phyloP scores from a whole-genome alignment of 805 yeast genomes.

The Scheffersomyces lignosus region DNA sequence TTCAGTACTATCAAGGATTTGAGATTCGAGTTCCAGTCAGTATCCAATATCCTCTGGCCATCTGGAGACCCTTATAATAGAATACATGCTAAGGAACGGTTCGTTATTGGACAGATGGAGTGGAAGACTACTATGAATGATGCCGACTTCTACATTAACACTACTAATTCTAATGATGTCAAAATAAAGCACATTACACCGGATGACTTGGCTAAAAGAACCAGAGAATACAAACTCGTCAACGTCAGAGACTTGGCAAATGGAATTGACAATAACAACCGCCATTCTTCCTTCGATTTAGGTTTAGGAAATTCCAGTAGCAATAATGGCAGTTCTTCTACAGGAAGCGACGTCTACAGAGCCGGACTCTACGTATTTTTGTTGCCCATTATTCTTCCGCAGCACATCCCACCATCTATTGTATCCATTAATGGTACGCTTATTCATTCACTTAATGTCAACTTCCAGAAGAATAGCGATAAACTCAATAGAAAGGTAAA shows the following conservation, averaged over 20 bases:
- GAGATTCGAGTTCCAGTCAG: conserved; percentile 43
- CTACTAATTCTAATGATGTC: conserved; percentile 44
- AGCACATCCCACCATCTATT: conserved; percentile 62
- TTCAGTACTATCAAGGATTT: conserved; percentile 34
- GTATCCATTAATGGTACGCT: conserved; percentile 51
- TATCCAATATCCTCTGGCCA: conserved; percentile 52
- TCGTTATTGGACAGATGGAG: conserved; percentile 45
- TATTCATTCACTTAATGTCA: conserved; percentile 41
- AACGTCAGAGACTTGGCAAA: conserved; percentile 9
- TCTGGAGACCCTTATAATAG: conserved; percentile 51
- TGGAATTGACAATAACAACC: conserved; percentile 5
- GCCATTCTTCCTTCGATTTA: conserved; percentile 2
- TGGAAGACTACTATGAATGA: conserved; percentile 43
- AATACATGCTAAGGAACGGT: conserved; percentile 44
- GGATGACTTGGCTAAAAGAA: conserved; percentile 43
- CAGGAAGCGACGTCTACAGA: conserved; percentile 26
- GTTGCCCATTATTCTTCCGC: conserved; percentile 61
- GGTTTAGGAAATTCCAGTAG: conserved; percentile 1
- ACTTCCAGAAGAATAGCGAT: conserved; percentile 40
- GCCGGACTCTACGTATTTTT: conserved; percentile 74
- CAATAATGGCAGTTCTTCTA: background rate
- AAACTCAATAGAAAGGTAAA: conserved; percentile 36
- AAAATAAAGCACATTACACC: conserved; percentile 41
- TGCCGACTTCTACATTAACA: conserved; percentile 45
- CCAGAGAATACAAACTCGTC: conserved; percentile 29